Conservation (phyloP, 2,329 filamentous ascomycete species). For the Microcyclosporella mali region DNA sequence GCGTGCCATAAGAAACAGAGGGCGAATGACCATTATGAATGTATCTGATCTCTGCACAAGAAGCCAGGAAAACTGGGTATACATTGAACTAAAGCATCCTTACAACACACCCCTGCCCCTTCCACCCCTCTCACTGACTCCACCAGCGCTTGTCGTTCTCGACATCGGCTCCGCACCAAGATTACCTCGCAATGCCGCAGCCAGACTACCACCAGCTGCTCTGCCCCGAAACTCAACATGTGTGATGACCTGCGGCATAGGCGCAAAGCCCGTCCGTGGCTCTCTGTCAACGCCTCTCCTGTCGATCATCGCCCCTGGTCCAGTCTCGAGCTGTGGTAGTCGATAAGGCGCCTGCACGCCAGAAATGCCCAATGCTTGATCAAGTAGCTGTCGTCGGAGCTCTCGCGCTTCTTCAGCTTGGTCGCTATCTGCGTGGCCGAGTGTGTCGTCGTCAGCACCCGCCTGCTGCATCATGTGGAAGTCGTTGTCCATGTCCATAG, state of each 20-base stretch:
- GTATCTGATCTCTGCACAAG: no score
- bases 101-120: constrained; percentile 8
- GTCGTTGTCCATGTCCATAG: constrained; percentile 44
- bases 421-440: constrained; percentile 18
- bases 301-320: constrained; percentile 30
- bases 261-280: constrained; percentile 30
- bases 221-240: constrained; percentile 15
- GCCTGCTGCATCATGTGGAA: constrained; percentile 41
- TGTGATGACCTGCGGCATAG: constrained; percentile 18
- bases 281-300: constrained; percentile 30
- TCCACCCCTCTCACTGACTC: constrained; percentile 22
- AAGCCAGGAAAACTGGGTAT: no score
- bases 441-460: constrained; percentile 18
- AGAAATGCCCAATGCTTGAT: constrained; percentile 28
- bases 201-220: constrained; percentile 17
- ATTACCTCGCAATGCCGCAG: constrained; percentile 22
- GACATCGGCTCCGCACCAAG: constrained; percentile 27
- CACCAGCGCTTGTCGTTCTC: constrained; percentile 24
- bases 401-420: constrained; percentile 19
- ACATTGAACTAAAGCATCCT: no score
- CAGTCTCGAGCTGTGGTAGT: constrained; percentile 31
- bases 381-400: constrained; percentile 28
- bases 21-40: no score
- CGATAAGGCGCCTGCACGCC: constrained; percentile 29
- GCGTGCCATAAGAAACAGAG: no score